phyloP scores from a whole-genome alignment of 495 filamentous ascomycete genomes.

The Evansstolkia leycettana region DNA sequence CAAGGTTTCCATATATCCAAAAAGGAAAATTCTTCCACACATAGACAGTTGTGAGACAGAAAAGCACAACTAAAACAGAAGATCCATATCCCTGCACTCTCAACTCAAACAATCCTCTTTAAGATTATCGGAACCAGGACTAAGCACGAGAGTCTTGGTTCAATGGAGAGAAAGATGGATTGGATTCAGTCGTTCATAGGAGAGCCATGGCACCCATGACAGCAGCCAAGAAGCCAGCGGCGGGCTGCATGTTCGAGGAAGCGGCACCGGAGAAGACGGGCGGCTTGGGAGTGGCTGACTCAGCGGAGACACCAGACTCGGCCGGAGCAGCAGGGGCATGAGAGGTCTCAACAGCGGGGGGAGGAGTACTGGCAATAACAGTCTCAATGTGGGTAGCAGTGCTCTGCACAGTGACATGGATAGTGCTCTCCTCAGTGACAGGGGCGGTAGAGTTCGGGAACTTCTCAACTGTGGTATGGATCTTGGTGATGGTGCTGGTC shows the following conservation, averaged over 20 bases:
- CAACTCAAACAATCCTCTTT: background rate
- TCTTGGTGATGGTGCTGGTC: background rate
- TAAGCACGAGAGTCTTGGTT: background rate
- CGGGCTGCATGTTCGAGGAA: conserved; percentile 19
- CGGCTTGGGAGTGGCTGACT: conserved; percentile 1
- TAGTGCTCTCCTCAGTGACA: background rate
- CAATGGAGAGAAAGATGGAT: background rate
- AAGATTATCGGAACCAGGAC: background rate
- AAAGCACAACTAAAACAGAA: no score
- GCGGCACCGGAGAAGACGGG: conserved; percentile 23
- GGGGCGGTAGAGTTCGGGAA: background rate
- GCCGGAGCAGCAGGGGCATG: conserved; percentile 3
- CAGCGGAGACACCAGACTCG: conserved; percentile 1
- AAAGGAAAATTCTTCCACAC: no score
- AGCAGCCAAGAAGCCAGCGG: conserved; percentile 24
- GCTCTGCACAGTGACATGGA: background rate
- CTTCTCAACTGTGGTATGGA: conserved; percentile 3
- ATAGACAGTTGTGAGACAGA: no score
- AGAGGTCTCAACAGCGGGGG: background rate
- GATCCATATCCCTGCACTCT: no score
- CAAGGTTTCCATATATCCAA: no score
- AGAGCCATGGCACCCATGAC: conserved; percentile 28
- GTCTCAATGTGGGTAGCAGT: background rate
- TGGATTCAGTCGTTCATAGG: conserved; percentile 18
- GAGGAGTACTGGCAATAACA: background rate